These are phyloP conservation scores for Brassica juncea DNA, from an alignment of 345 rosid species.

Conservation along the genomic window DNA sequence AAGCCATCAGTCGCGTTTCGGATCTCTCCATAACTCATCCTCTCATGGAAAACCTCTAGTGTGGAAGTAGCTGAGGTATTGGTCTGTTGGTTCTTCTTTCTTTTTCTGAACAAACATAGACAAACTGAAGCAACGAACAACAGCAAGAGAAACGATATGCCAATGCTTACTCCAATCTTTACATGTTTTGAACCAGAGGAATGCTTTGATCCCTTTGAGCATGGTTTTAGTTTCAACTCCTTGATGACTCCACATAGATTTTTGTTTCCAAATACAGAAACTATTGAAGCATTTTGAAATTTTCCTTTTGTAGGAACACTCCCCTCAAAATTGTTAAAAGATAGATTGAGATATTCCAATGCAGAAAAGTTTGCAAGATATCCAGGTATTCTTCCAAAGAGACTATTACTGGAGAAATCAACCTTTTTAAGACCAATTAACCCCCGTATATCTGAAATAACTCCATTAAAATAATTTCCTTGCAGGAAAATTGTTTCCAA, in stretches of 20 bases:
- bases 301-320: neutral
- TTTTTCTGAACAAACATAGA: neutral
- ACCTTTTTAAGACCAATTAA: neutral
- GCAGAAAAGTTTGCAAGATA: neutral
- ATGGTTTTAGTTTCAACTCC: neutral
- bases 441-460: neutral
- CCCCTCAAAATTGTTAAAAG: neutral
- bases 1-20: neutral
- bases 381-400: neutral
- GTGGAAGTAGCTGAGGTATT: neutral
- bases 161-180: neutral
- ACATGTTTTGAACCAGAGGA: neutral
- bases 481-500: neutral
- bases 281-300: neutral
- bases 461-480: neutral
- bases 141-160: neutral
- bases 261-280: neutral
- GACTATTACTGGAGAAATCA: neutral
- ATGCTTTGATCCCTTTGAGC: neutral
- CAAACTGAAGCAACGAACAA: neutral
- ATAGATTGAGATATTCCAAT: neutral
- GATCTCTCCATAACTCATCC: neutral
- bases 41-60: neutral
- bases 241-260: neutral
- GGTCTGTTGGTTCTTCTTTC: neutral